Percentiles rank a stretch among this genome's conserved stretches.
Conservation (phyloP, 2,329 filamentous ascomycete species). For the Microdochium paspali region DNA sequence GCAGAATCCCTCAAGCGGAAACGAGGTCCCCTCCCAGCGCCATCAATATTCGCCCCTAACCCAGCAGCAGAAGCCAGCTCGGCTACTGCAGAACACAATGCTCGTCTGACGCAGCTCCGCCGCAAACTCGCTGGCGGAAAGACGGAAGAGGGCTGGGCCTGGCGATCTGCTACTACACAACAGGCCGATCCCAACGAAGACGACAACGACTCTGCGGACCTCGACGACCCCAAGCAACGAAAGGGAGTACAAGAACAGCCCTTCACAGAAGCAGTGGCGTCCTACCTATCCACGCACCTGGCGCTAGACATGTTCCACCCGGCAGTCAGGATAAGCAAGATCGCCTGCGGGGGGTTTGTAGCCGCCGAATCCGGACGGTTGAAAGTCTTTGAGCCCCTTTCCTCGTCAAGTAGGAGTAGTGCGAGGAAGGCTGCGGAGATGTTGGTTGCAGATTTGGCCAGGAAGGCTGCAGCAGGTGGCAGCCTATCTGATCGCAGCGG, state of each 20-base stretch:
- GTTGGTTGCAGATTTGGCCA: constrained; percentile 7
- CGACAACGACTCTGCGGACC: background rate
- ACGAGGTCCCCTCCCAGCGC: background rate
- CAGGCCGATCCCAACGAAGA: background rate
- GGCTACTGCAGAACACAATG: constrained; percentile 15
- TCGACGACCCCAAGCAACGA: background rate
- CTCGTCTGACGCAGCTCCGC: constrained; percentile 21
- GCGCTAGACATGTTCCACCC: constrained; percentile 47
- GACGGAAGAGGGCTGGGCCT: constrained; percentile 43
- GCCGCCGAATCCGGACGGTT: constrained; percentile 38
- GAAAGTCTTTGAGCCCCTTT: constrained; percentile 29
- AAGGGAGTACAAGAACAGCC: constrained; percentile 26
- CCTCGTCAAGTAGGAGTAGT: background rate
- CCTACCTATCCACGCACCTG: constrained; percentile 42
- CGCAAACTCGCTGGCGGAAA: constrained; percentile 36
- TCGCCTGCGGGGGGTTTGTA: constrained; percentile 47
- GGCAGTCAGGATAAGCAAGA: constrained; percentile 39
- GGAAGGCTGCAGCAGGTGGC: constrained; percentile 4
- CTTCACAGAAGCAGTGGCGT: constrained; percentile 39
- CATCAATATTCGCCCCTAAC: background rate
- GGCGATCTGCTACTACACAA: constrained; percentile 24
- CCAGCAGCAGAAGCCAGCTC: constrained; percentile 2
- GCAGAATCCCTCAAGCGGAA: constrained; percentile 5
- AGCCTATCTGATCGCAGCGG: constrained; percentile 5
- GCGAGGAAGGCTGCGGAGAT: constrained; percentile 5